Percentiles rank a stretch among this genome's conserved stretches.
These are phyloP conservation scores for Erythrophleum ivorense DNA, from an alignment of 331 rosid species.

Conservation along the genomic window DNA sequence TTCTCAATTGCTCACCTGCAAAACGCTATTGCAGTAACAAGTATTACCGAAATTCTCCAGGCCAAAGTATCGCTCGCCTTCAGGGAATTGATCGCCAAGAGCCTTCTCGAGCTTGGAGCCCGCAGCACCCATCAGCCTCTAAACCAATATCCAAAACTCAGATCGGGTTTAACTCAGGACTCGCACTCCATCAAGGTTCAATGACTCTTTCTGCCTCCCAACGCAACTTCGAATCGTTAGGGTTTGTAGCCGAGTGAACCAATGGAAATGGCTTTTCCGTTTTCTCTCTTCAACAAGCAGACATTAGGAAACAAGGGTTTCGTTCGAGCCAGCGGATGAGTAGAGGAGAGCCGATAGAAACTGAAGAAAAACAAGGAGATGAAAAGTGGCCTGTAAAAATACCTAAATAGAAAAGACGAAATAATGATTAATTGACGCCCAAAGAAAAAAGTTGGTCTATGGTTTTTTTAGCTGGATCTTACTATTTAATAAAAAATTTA, in stretches of 20 bases:
- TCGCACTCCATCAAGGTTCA: constrained; percentile 32
- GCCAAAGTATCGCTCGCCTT: constrained; percentile 97
- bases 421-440: not conserved
- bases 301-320: constrained; percentile 1
- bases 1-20: constrained; percentile 64
- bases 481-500: no score
- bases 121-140: constrained; percentile 86
- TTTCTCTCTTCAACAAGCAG: not conserved
- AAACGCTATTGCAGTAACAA: constrained; percentile 96
- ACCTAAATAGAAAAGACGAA: not conserved
- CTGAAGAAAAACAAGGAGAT: not conserved
- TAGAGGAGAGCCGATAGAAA: not conserved
- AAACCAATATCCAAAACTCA: constrained; percentile 45
- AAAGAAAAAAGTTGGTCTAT: not conserved
- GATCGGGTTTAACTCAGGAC: constrained; percentile 53
- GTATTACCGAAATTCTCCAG: constrained; percentile 97
- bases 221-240: constrained; percentile 2
- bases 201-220: not conserved
- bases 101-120: constrained; percentile 97
- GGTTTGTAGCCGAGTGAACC: not conserved
- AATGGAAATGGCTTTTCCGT: not conserved
- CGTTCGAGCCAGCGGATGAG: not conserved
- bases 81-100: constrained; percentile 98
- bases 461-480: no score
- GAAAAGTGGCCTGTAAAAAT: not conserved